Percentiles rank a stretch among this genome's conserved stretches.
Evolutionary conservation across 192 early-diverging fungal species (phyloP).

Genomic region (Haplosporangium gracile): DNA sequence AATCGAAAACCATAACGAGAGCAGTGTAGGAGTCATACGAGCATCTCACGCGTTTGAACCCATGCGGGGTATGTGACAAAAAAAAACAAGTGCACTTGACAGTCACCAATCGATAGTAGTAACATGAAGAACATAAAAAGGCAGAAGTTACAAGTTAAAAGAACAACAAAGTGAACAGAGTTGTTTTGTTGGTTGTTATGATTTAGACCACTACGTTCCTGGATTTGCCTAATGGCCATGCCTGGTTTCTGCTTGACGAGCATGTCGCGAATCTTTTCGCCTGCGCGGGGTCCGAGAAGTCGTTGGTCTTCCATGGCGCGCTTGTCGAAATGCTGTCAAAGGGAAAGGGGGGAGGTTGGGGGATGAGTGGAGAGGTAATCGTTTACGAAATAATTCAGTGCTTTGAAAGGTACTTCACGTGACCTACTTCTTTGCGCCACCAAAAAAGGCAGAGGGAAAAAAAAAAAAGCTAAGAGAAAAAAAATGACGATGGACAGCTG

Average conservation of each 20-base stretch:
- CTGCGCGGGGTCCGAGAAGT: conserved; percentile 46
- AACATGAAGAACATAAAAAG: not conserved
- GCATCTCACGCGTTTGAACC: conserved; percentile 22
- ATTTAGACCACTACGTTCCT: conserved; percentile 45
- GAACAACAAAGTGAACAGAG: not conserved
- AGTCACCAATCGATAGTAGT: not conserved
- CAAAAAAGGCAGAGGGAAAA: not conserved
- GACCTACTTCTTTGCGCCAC: not conserved
- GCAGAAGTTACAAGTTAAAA: not conserved
- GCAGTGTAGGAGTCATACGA: conserved; percentile 38
- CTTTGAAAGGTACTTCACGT: not conserved
- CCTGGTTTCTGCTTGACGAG: conserved; percentile 48
- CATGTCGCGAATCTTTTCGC: conserved; percentile 57
- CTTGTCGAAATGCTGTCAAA: not conserved
- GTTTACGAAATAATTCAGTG: not conserved
- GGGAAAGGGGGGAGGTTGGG: not conserved
- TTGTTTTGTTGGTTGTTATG: conserved; percentile 36
- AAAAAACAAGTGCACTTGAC: not conserved
- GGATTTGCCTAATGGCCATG: conserved; percentile 39
- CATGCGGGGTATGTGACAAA: conserved; percentile 34
- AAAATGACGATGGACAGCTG: too few relatives aligned
- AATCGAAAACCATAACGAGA: conserved; percentile 2
- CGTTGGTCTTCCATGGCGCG: conserved; percentile 40
- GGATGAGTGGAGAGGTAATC: not conserved
- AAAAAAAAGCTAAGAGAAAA: too few relatives aligned